Evolutionary conservation across 148 eudicot species (phyloP).

Genomic region (Rhododendron kiyosumense): DNA sequence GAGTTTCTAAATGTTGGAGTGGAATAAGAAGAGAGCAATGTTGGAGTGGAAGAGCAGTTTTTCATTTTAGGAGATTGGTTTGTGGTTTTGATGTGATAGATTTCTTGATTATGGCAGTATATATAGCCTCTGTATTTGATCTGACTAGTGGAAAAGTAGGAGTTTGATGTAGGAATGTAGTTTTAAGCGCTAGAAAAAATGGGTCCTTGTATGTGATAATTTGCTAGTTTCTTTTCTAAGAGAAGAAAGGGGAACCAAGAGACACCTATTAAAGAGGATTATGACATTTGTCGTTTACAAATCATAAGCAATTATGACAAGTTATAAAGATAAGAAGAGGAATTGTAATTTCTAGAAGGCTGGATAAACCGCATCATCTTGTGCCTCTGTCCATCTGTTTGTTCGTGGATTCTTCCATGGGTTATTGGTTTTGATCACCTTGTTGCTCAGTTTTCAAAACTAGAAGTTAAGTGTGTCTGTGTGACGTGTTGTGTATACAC

Average conservation of each 20-base stretch:
- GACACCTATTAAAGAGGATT: not conserved
- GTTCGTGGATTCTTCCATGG: not conserved
- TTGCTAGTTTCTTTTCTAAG: not conserved
- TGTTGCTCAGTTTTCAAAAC: not conserved
- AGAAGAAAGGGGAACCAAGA: not conserved
- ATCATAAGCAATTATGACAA: not conserved
- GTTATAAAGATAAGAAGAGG: not conserved
- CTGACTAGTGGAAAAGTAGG: not conserved
- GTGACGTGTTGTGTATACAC: not conserved
- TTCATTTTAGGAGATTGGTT: not conserved
- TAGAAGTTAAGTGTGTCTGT: not conserved
- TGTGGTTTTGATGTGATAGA: not conserved
- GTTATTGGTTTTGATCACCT: not conserved
- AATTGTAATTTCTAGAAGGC: not conserved
- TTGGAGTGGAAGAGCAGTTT: not conserved
- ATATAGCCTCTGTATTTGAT: not conserved
- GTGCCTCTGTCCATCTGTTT: not conserved
- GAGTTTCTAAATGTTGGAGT: not conserved
- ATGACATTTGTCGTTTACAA: not conserved
- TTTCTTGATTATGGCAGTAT: not conserved
- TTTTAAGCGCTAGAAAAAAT: not conserved
- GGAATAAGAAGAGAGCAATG: not conserved
- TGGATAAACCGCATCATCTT: not conserved
- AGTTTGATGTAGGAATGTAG: not conserved
- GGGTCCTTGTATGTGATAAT: not conserved